Conservation (phyloP, 2,329 filamentous ascomycete species). For the Ophiostoma perfectum region DNA sequence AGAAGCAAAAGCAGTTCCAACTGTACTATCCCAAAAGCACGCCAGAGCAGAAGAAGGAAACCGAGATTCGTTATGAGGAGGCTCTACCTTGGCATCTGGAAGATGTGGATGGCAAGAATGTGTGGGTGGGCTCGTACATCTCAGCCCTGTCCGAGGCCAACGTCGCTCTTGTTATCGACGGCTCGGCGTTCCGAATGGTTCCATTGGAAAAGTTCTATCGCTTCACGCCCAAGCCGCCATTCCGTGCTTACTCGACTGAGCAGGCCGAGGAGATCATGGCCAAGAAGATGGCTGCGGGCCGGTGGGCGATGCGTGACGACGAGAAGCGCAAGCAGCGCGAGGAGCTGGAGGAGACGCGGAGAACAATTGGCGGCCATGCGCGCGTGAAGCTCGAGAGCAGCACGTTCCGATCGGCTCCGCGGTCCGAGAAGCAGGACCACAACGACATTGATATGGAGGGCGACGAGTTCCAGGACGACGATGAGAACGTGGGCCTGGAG, state of each 20-base stretch:
- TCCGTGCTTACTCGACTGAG: conserved; percentile 72
- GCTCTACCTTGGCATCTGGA: conserved; percentile 94
- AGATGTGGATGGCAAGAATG: conserved; percentile 91
- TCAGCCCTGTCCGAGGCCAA: conserved; percentile 80
- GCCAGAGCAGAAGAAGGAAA: conserved; percentile 73
- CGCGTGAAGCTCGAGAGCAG: conserved; percentile 64
- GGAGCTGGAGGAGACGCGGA: conserved; percentile 56
- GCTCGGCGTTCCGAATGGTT: conserved; percentile 71
- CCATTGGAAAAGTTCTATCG: conserved; percentile 95
- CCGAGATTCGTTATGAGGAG: conserved; percentile 80
- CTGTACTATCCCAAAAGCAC: conserved; percentile 74
- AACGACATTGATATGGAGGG: conserved; percentile 63
- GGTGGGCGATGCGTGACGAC: conserved; percentile 72
- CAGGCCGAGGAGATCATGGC: conserved; percentile 80
- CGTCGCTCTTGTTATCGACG: conserved; percentile 69
- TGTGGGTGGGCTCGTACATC: conserved; percentile 89
- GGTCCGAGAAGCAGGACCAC: conserved; percentile 63
- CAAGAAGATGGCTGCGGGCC: conserved; percentile 67
- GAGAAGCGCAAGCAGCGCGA: conserved; percentile 54
- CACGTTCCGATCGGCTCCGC: conserved; percentile 57
- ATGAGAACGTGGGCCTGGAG: conserved; percentile 71
- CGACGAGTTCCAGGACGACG: conserved; percentile 80
- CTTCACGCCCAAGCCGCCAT: conserved; percentile 73
- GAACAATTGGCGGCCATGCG: conserved; percentile 47
- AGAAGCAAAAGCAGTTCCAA: conserved; percentile 71